Base-by-base conservation (phyloP, 2,329 filamentous ascomycete species). In the Fusarium multiceps region DNA sequence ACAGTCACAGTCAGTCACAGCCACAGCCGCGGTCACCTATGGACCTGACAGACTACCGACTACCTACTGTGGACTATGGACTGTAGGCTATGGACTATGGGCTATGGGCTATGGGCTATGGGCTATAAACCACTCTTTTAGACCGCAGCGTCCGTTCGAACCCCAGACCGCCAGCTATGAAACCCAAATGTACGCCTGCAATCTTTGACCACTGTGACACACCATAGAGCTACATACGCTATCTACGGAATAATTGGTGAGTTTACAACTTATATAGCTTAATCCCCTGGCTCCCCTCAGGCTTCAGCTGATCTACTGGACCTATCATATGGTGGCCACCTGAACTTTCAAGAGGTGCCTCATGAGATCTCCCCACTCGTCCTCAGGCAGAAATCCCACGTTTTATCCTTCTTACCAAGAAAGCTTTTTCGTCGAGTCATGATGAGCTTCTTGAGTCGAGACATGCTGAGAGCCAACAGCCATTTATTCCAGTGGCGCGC, bases 311-410 rank as follows among this genome's bases (percentile, higher is more conserved):
- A 12, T 3, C 3, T 12, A n/a, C 3, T 37, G 18, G 18, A 4
- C 18, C 34, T n/a, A 37, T n/a, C 34, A 37, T 1, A 37, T 12
- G 6, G 3, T 0, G 6, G 18, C 0, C 2, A 4, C 34, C 0
- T 4, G 6, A 37, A n/a, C 18, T 6, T n/a, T 37, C 9, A 12
- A 12, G 3, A 11, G 3, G 18, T 4, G 10, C 9, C 5, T 10
- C 18, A n/a, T n/a, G 34, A 7, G 0, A n/a, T 1, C 16, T 11
- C 8, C 34, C 34, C 34, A 37, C 18, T 5, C 34, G 7, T 3
- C 18, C 18, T 37, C 18, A 12, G 34, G 18, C 18, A n/a, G 34
- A 5, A 4, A n/a, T n/a, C 10, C 10, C 18, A 7, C 34, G 5
- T 37, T 18, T 18, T 9, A 37, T 16, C 14, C 30, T 16, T 14